These are phyloP conservation scores for Arthroderma sp. DNA, from an alignment of 2,329 filamentous ascomycete species.

Conservation along the genomic window DNA sequence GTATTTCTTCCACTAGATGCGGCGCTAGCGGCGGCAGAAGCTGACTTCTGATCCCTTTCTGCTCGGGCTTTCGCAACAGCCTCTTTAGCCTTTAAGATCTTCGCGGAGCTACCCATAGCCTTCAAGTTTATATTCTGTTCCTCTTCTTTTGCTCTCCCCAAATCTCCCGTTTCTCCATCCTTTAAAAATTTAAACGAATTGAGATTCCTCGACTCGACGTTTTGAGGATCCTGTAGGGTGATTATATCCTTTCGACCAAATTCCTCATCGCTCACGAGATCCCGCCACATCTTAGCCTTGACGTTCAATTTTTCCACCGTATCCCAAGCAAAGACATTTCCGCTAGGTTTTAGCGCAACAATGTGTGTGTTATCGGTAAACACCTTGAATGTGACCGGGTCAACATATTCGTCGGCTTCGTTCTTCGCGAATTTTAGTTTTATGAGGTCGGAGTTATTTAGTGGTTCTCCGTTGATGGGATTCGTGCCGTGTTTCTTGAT, in stretches of 20 bases:
- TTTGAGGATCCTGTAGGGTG: constrained; percentile 90
- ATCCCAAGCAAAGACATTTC: constrained; percentile 94
- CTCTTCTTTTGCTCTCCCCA: constrained; percentile 42
- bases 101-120: constrained; percentile 64
- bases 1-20: background rate
- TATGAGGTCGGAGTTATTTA: constrained; percentile 72
- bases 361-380: constrained; percentile 98
- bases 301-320: constrained; percentile 92
- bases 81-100: constrained; percentile 82
- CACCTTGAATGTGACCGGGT: constrained; percentile 93
- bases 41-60: constrained; percentile 48
- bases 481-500: constrained; percentile 88
- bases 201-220: constrained; percentile 67
- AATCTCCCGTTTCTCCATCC: constrained; percentile 51
- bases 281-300: constrained; percentile 90
- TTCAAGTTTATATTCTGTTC: constrained; percentile 68
- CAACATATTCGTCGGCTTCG: constrained; percentile 78
- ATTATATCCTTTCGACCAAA: constrained; percentile 89
- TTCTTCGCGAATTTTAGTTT: constrained; percentile 88
- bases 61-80: constrained; percentile 82
- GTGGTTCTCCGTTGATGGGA: constrained; percentile 66
- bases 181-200: constrained; percentile 80
- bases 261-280: constrained; percentile 73
- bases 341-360: constrained; percentile 70
- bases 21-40: too few species aligned